phyloP scores from a whole-genome alignment of 1,284 basidiomycete genomes.

The Tilletia setariae region DNA sequence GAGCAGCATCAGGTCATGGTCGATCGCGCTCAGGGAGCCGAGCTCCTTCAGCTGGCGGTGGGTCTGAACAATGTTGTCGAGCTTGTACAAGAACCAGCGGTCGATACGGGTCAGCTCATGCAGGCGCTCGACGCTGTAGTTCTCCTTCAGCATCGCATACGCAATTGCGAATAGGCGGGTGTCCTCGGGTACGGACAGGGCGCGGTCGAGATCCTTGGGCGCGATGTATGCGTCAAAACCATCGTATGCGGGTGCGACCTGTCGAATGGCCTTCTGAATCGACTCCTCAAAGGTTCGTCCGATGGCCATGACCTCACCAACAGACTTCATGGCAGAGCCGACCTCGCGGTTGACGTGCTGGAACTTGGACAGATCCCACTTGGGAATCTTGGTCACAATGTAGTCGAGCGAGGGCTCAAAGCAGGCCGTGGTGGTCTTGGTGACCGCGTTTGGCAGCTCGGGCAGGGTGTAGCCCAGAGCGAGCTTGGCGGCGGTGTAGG shows the following conservation, averaged over 20 bases:
- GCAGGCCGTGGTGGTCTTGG: slow-evolving; percentile 98
- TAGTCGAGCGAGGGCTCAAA: slow-evolving; percentile 99
- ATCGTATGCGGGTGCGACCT: slow-evolving; percentile 80
- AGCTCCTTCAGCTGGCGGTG: slow-evolving; percentile 53
- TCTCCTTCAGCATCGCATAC: slow-evolving; percentile 91
- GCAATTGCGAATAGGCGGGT: slow-evolving; percentile 95
- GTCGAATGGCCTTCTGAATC: slow-evolving; percentile 95
- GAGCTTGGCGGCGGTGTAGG: slow-evolving; percentile 98
- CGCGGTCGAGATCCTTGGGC: slow-evolving; percentile 77
- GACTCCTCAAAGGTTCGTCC: slow-evolving; percentile 98
- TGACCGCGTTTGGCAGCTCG: slow-evolving; percentile 96
- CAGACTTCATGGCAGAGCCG: slow-evolving; percentile 97
- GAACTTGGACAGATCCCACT: slow-evolving; percentile 99
- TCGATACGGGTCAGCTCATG: slow-evolving; percentile 97
- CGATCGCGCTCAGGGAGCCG: slow-evolving; percentile 63
- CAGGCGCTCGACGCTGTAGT: slow-evolving; percentile 82
- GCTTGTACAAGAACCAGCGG: slow-evolving; percentile 96
- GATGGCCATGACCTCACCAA: slow-evolving; percentile 99
- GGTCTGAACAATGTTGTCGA: slow-evolving; percentile 81
- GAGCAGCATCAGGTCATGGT: slow-evolving; percentile 48
- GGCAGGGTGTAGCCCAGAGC: slow-evolving; percentile 97
- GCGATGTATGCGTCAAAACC: slow-evolving; percentile 69
- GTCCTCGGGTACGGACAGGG: slow-evolving; percentile 72
- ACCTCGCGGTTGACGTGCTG: slow-evolving; percentile 90
- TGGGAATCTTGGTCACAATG: slow-evolving; percentile 99